Evolutionary conservation across 306 rosid genomes (phyloP).

Genomic region (Castanea sativa): DNA sequence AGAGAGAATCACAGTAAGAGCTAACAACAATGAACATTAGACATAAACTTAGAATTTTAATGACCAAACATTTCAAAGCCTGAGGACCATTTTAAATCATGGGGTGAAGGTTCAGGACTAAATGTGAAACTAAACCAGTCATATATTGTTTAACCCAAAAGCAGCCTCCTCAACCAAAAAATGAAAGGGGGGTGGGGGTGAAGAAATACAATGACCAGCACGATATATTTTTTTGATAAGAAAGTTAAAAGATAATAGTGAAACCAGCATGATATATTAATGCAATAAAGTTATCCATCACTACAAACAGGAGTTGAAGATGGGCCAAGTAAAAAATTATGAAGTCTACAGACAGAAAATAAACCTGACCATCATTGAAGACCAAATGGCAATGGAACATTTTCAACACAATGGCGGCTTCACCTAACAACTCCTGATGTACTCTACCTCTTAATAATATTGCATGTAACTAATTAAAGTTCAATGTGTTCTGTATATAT

Average conservation of each 20-base stretch:
- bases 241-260: no score
- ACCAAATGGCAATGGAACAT: not conserved
- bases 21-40: no score
- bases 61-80: no score
- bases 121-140: no score
- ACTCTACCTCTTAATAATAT: not conserved
- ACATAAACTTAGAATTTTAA: no score
- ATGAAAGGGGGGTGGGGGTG: not conserved
- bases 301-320: not conserved
- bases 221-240: no score
- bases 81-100: no score
- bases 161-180: not conserved
- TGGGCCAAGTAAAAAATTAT: not conserved
- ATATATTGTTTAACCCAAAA: not conserved
- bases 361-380: not conserved
- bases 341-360: not conserved
- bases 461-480: not conserved
- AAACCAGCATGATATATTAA: not conserved
- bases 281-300: not conserved
- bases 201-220: not conserved
- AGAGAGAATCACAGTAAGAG: no score
- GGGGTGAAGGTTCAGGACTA: no score
- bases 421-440: not conserved
- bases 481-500: not conserved
- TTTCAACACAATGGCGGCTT: not conserved